Evolutionary conservation across 2,329 filamentous ascomycete species (phyloP).

Genomic region (Arthrocladium fulminans): DNA sequence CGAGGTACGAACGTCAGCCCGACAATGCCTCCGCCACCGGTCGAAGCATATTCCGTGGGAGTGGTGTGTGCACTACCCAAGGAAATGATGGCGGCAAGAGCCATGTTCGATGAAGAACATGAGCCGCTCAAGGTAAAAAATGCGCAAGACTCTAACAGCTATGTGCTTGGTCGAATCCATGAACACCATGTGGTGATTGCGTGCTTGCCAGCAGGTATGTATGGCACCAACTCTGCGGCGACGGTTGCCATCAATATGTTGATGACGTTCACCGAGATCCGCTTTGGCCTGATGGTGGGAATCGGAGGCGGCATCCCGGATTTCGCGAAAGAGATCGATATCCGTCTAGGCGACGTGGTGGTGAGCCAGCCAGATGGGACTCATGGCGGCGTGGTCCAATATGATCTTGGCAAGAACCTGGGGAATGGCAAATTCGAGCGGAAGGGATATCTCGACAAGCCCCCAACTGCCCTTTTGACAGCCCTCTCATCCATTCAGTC

Average conservation of each 20-base stretch:
- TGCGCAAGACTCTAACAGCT: slow-evolving; percentile 14
- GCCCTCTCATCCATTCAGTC: too few species aligned
- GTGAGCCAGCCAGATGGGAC: slow-evolving; percentile 20
- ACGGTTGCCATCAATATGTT: slow-evolving; percentile 14
- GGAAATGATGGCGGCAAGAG: neutral
- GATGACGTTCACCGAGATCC: slow-evolving; percentile 17
- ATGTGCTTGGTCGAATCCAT: slow-evolving; percentile 16
- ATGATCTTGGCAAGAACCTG: slow-evolving; percentile 25
- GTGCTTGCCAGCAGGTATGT: slow-evolving; percentile 10
- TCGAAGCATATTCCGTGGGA: neutral
- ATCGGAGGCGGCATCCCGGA: slow-evolving; percentile 22
- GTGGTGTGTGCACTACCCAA: slow-evolving; percentile 3
- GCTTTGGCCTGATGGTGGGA: slow-evolving; percentile 20
- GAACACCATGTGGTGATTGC: slow-evolving; percentile 21
- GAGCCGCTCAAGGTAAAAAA: neutral
- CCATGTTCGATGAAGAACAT: slow-evolving; percentile 12
- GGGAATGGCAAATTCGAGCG: neutral
- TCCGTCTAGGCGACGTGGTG: slow-evolving; percentile 23
- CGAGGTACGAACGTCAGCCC: neutral
- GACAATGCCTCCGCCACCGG: neutral
- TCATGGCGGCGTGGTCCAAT: slow-evolving; percentile 25
- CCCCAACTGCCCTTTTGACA: neutral
- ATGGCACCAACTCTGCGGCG: slow-evolving; percentile 10
- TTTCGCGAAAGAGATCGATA: slow-evolving; percentile 17
- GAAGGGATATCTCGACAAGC: neutral